Evolutionary conservation across 768 basidiomycete genomes (phyloP), one percentile per base, ranked within the genome.

Genomic region (Dioszegia aurantiaca): DNA sequence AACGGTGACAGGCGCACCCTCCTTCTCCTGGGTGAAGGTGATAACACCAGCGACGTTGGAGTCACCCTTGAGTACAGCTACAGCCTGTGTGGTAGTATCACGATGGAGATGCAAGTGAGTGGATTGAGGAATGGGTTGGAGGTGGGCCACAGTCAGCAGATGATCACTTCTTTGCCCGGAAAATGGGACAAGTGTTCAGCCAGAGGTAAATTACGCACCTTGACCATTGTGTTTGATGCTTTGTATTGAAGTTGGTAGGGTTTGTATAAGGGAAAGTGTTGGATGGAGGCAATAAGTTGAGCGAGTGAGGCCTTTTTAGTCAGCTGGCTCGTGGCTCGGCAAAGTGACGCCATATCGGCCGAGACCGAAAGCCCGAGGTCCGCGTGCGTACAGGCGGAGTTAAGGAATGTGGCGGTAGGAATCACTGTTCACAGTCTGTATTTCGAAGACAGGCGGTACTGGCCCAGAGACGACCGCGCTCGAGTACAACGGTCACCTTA

Each of bases 31-130:
- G 27, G 80, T 79, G 74, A 90, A 89, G 39, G 79, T 80, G 58
- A 89, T 82, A 3, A 81, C 83, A 39, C 89, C 89, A 39, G 78
- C 76, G 49, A 86, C 85, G 42, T 77, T 73, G 3, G 84, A 82
- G 65, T 82, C 81, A 39, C 86, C 86, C 53, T 80, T 81, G 61
- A 90, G 77, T 40, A 87, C 81, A 1, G 81, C 86, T 33, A 82
- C 78, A 24, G 84, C 84, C 84, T 85, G 65, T 39, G 44, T 45
- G 45, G 21, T 21, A 4, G 47, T n/a, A 30, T 51, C 27, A 21
- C 17, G 59, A 55, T 19, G 24, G 33, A 24, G n/a, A 51, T n/a
- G 23, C 14, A 42, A 42, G 23, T 36, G 17, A 23, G 31, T 36
- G 27, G n/a, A 39, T 27, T 31, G 27, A 23, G 33, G 19, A 28